Evolutionary conservation across 2,329 filamentous ascomycete species (phyloP), one percentile per base, ranked within the genome.

Genomic region (Knufia fluminis): DNA sequence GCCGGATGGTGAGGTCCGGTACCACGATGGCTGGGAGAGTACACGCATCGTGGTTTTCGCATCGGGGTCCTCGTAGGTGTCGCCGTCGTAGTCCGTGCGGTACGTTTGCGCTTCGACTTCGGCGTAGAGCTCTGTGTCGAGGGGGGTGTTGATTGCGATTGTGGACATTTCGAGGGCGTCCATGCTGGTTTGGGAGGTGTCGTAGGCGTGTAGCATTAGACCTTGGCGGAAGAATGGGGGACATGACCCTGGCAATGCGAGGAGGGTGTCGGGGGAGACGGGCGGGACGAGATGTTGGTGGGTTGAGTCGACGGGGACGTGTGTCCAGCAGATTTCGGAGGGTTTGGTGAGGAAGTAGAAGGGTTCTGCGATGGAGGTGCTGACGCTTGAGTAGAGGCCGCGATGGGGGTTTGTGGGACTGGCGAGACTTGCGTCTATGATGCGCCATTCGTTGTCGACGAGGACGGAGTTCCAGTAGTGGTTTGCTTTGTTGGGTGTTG

Each of bases 381-480:
- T 78, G 22, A 77, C 77, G 58, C 78, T 86, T 12, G 89, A 94
- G 67, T 94, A 97, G 26, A 81, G 72, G 14, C 72, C 74, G 42
- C 94, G 79, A 50, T 79, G 82, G 8, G 92, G 91, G 60, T 97
- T 88, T 0, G 91, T 95, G 10, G 91, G 90, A 55, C 85, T 90
- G 3, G 92, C 89, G 42, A 98, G 74, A 31, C 88, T 94, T 64
- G 88, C 92, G 66, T 98, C 92, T 71, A 98, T 87, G 57, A 97
- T 85, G 45, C 92, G 85, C 92, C 92, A 98, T 68, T 96, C 89
- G 19, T 86, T 84, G 65, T 98, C 92, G 7, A 96, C 82, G 31
- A 96, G 71, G 16, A 97, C 87, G 0, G 88, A 83, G 59, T 98
- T 98, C 92, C 92, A 98, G 82, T 86, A 97, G 68, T 98, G 92